Percentiles rank a stretch among this genome's conserved stretches.
phyloP scores from a whole-genome alignment of 2,329 filamentous ascomycete genomes.

The Alternaria infectoria region DNA sequence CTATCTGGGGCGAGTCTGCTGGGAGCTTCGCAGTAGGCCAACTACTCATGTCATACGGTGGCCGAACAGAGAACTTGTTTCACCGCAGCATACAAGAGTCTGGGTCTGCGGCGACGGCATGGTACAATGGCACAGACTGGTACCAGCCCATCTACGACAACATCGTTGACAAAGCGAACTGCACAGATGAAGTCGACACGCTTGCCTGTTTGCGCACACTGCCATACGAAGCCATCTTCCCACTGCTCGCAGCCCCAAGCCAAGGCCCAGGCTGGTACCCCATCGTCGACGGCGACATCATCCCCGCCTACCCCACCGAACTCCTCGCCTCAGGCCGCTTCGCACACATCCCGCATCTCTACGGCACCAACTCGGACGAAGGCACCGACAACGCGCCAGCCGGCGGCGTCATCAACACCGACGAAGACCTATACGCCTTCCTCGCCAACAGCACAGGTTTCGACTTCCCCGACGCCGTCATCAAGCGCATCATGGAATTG shows the following conservation, averaged over 20 bases:
- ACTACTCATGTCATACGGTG: constrained; percentile 43
- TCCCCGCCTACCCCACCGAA: constrained; percentile 59
- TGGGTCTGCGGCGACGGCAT: constrained; percentile 47
- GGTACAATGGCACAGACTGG: constrained; percentile 49
- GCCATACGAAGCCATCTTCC: constrained; percentile 65
- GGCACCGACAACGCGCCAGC: constrained; percentile 63
- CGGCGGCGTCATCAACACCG: constrained; percentile 63
- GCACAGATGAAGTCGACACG: constrained; percentile 55
- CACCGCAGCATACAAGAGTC: constrained; percentile 48
- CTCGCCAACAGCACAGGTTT: constrained; percentile 44
- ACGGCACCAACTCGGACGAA: constrained; percentile 71
- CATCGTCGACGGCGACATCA: constrained; percentile 64
- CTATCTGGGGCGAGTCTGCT: constrained; percentile 56
- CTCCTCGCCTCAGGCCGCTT: constrained; percentile 66
- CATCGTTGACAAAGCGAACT: constrained; percentile 59
- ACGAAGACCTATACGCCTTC: constrained; percentile 53
- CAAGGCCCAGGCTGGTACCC: constrained; percentile 51
- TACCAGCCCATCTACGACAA: constrained; percentile 58
- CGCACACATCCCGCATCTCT: constrained; percentile 67
- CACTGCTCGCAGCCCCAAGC: constrained; percentile 56
- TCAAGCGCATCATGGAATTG: constrained; percentile 40
- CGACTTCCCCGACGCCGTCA: constrained; percentile 36
- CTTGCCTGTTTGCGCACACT: constrained; percentile 63
- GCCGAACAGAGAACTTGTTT: constrained; percentile 44
- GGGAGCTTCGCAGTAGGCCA: constrained; percentile 52